phyloP scores from a whole-genome alignment of 805 yeast genomes.

The Zygosaccharomyces lentus region DNA sequence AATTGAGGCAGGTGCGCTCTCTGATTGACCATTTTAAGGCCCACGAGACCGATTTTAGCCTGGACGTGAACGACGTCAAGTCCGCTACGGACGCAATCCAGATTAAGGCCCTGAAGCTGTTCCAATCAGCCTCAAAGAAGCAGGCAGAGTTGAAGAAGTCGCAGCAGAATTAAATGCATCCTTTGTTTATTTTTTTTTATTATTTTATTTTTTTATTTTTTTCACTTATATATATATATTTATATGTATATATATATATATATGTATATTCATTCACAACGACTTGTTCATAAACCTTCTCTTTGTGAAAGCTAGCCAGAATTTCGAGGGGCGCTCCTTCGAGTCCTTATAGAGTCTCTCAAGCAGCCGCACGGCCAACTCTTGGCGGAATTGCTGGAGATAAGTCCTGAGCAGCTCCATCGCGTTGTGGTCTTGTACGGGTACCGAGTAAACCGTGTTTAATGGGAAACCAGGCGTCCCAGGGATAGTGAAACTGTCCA shows the following conservation, averaged over 20 bases:
- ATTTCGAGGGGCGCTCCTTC: constrained; percentile 67
- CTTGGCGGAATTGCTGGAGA: constrained; percentile 92
- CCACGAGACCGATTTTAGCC: constrained; percentile 45
- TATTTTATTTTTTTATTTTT: background rate
- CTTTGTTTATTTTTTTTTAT: background rate
- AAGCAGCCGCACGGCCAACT: constrained; percentile 75
- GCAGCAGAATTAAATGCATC: background rate
- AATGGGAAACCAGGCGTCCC: constrained; percentile 95
- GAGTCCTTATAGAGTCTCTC: constrained; percentile 64
- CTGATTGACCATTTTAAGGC: constrained; percentile 49
- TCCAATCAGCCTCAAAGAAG: constrained; percentile 40
- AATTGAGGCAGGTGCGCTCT: constrained; percentile 32
- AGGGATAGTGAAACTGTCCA: constrained; percentile 86
- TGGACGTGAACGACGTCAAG: constrained; percentile 53
- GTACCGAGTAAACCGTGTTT: constrained; percentile 62
- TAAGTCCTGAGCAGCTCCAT: constrained; percentile 76
- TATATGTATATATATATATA: constrained; percentile 9
- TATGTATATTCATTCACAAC: constrained; percentile 15
- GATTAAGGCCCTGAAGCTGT: constrained; percentile 61
- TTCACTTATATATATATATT: background rate
- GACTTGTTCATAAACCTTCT: constrained; percentile 91
- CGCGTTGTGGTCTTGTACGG: constrained; percentile 72
- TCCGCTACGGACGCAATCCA: constrained; percentile 66
- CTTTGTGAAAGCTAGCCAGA: constrained; percentile 94
- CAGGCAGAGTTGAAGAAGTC: constrained; percentile 9